Conservation (phyloP, 805 yeast genomes). For the Ogataea salicorniae region DNA sequence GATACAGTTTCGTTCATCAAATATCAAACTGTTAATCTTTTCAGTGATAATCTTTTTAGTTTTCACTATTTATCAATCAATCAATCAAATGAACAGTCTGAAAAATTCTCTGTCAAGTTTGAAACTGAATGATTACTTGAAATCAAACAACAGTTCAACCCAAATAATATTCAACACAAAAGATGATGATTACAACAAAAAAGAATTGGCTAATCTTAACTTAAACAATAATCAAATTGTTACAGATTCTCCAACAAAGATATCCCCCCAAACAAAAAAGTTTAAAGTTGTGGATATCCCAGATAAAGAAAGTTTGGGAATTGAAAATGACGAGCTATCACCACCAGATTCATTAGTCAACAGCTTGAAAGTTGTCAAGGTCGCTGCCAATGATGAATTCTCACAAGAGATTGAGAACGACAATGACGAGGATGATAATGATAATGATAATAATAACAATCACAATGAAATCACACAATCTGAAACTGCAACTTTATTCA, state of each 20-base stretch:
- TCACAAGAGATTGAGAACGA: no score
- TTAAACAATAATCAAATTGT: no score
- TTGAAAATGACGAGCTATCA: no score
- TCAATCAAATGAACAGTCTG: background rate
- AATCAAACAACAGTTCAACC: background rate
- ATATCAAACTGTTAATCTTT: background rate
- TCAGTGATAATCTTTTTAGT: background rate
- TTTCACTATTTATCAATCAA: background rate
- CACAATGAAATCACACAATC: background rate
- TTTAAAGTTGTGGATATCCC: no score
- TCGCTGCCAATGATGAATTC: no score
- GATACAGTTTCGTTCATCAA: background rate
- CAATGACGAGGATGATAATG: background rate
- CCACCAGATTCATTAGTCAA: no score
- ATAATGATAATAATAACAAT: background rate
- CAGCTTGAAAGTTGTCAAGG: no score
- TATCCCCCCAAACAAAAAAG: no score
- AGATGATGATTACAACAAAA: no score
- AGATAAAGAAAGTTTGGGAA: no score
- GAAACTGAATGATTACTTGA: constrained; percentile 1
- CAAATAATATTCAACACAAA: background rate
- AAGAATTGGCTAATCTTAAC: no score
- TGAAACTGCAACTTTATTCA: background rate
- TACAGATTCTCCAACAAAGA: no score
- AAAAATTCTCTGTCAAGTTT: background rate